Evolutionary conservation across 306 rosid species (phyloP), one percentile per base, ranked within the genome.

Genomic region (Vicia villosa): DNA sequence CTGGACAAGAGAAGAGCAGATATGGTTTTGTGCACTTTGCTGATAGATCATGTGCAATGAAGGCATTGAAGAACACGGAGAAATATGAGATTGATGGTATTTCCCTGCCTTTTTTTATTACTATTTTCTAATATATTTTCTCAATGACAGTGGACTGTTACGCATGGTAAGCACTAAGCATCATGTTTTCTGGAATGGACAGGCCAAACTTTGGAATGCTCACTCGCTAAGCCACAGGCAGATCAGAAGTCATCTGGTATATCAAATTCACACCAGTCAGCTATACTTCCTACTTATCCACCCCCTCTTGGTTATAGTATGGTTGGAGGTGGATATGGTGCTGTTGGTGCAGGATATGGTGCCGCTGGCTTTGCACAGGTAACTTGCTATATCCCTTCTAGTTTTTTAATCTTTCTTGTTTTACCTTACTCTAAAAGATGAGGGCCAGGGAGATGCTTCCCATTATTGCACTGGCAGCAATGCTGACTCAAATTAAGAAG

Each of bases 161-260:
- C 42, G 16, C 57, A 64, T 26, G 32, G 50, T 20, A 40, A 46
- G 42, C 58, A 28, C 68, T 20, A 40, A 46, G 42, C 58, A 28
- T 71, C 47, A 42, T 30, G 19, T 62, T 36, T 49, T 75, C 38
- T 59, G 43, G 77, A 63, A 52, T 40, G 72, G 21, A n/a, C 70
- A 89, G 96, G 96, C 15, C 90, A 89, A 80, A 79, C 55, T 66
- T 69, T 87, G 81, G 93, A 85, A 16, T 87, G 90, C 77, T 87
- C 92, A 34, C 86, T 87, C 60, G 92, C 92, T 49, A 89, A 85
- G 79, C 92, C 89, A 37, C 92, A 87, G 55, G 79, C 81, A 19
- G 88, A 83, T 73, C 88, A 81, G 82, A 86, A 72, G 70, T 81
- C 87, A 59, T 61, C 83, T 4, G 82, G 85, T 17, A 68, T 69